Evolutionary conservation across 2,329 filamentous ascomycete species (phyloP).

Genomic region (Botrytis aclada): DNA sequence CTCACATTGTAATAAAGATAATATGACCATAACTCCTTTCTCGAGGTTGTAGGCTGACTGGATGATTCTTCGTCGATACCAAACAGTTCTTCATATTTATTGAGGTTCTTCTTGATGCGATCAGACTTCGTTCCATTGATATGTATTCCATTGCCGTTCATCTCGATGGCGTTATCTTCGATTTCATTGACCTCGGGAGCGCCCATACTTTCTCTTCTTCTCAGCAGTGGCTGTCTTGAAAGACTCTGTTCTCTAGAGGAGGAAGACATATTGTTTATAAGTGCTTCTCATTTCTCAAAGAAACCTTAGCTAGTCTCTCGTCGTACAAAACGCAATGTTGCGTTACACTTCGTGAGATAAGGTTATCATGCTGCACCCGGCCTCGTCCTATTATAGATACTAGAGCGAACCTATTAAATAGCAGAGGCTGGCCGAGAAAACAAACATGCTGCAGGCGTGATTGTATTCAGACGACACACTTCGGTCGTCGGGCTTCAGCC

Average conservation of each 20-base stretch:
- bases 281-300: background rate
- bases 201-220: conserved; percentile 1
- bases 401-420: background rate
- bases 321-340: conserved; percentile 2
- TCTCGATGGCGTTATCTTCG: conserved; percentile 17
- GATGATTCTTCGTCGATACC: conserved; percentile 39
- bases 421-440: background rate
- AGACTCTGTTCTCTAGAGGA: background rate
- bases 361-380: background rate
- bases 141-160: conserved; percentile 16
- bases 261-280: conserved; percentile 4
- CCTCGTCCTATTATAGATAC: background rate
- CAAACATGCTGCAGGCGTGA: background rate
- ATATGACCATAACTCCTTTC: conserved; percentile 44
- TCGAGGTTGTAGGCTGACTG: conserved; percentile 42
- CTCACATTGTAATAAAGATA: conserved; percentile 44
- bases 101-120: conserved; percentile 27
- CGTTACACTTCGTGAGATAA: background rate
- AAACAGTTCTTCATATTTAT: conserved; percentile 40
- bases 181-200: conserved; percentile 11
- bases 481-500: background rate
- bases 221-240: conserved; percentile 5
- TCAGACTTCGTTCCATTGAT: conserved; percentile 23
- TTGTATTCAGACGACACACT: background rate
- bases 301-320: background rate